These are phyloP conservation scores for Wickerhamiella bombiphila DNA, from an alignment of 805 yeast genomes.

Conservation along the genomic window DNA sequence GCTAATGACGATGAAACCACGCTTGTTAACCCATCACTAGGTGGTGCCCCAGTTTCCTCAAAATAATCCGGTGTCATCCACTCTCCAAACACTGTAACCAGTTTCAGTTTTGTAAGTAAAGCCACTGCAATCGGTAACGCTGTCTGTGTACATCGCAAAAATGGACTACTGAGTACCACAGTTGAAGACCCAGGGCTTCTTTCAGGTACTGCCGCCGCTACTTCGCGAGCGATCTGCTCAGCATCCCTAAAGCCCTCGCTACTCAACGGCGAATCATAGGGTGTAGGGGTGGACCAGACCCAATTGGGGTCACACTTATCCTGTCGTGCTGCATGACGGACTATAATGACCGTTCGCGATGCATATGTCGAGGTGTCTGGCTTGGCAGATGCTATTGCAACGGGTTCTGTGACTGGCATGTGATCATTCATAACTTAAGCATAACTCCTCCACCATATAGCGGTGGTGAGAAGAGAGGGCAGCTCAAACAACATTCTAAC, in stretches of 20 bases:
- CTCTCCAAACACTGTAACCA: conserved; percentile 26
- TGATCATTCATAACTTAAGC: no score
- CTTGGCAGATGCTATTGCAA: no score
- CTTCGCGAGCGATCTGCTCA: conserved; percentile 3
- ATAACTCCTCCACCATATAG: no score
- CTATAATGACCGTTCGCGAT: conserved; percentile 18
- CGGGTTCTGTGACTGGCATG: no score
- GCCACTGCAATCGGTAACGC: conserved; percentile 19
- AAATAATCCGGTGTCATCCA: conserved; percentile 28
- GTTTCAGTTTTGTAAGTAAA: conserved; percentile 9
- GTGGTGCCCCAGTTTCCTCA: conserved; percentile 21
- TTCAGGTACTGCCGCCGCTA: conserved; percentile 5
- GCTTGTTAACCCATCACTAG: conserved; percentile 22
- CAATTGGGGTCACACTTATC: conserved; percentile 23
- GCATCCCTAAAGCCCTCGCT: conserved; percentile 4
- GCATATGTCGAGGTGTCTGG: no score
- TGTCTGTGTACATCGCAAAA: conserved; percentile 27
- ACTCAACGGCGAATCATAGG: conserved; percentile 28
- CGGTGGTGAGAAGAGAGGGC: no score
- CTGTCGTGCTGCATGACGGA: conserved; percentile 25
- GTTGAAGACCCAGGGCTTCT: conserved; percentile 1
- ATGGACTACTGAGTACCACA: conserved; percentile 23
- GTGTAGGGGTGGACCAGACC: conserved; percentile 22
- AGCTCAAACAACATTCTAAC: no score
- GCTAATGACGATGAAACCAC: conserved; percentile 11